phyloP scores from a whole-genome alignment of 331 rosid species.

The Telfairia occidentalis region DNA sequence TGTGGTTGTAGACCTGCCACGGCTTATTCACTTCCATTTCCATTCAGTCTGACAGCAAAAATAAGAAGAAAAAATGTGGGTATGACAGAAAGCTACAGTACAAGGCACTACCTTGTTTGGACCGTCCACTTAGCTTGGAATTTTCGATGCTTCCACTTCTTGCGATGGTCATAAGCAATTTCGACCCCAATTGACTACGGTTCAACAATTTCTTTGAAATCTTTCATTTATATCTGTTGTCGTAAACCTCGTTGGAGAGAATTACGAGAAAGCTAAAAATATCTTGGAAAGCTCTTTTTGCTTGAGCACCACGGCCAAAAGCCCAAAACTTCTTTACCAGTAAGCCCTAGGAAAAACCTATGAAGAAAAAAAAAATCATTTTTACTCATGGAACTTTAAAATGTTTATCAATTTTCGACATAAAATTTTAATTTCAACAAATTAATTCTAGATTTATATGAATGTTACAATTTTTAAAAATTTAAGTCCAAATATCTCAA shows the following conservation, averaged over 20 bases:
- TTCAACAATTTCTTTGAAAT: background rate
- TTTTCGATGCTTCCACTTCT: constrained; percentile 6
- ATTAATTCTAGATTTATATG: too few relatives aligned
- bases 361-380: too few relatives aligned
- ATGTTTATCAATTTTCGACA: too few relatives aligned
- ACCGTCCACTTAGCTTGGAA: constrained; percentile 4
- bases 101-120: constrained; percentile 2
- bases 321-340: background rate
- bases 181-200: background rate
- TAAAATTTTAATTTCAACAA: too few relatives aligned
- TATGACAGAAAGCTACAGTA: background rate
- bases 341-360: too few relatives aligned
- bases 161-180: background rate
- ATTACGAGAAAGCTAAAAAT: background rate
- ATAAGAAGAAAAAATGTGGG: background rate
- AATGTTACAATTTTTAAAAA: too few relatives aligned
- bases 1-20: constrained; percentile 7
- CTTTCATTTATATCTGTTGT: background rate
- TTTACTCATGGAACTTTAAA: too few relatives aligned
- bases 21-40: background rate
- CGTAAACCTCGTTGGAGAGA: background rate
- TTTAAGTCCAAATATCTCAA: too few relatives aligned
- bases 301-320: background rate
- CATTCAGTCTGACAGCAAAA: background rate
- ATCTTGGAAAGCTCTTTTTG: background rate